Conservation (phyloP, 2,329 filamentous ascomycete species). For the Fusarium citri region DNA sequence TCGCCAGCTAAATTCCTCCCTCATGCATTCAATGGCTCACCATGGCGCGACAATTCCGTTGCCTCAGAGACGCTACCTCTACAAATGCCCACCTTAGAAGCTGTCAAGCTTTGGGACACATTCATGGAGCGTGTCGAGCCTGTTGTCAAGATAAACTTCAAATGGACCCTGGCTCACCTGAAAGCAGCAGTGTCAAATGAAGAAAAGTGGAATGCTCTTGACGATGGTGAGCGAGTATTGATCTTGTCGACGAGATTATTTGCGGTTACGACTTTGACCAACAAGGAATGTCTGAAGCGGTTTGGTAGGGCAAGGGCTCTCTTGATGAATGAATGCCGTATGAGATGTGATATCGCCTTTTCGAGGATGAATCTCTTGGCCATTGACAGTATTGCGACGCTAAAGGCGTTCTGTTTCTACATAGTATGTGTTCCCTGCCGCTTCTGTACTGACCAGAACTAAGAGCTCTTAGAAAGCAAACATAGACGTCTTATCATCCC, state of each 20-base stretch:
- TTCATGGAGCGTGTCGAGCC: constrained; percentile 29
- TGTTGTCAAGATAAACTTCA: constrained; percentile 25
- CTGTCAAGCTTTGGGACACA: background rate
- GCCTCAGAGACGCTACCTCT: background rate
- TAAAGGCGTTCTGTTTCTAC: constrained; percentile 19
- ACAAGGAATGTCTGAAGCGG: background rate
- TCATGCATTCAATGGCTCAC: constrained; percentile 21
- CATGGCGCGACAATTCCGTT: background rate
- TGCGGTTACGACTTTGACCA: background rate
- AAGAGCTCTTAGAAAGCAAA: constrained; percentile 7
- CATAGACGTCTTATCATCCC: background rate
- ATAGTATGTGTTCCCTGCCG: background rate
- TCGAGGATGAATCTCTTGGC: constrained; percentile 5
- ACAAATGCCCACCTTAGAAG: background rate
- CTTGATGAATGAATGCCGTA: background rate
- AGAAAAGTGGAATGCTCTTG: constrained; percentile 3
- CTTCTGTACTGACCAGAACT: rapidly evolving
- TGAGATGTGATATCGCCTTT: constrained; percentile 17
- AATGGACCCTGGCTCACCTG: background rate
- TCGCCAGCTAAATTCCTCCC: constrained; percentile 17
- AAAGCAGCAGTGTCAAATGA: background rate
- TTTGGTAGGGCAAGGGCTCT: background rate
- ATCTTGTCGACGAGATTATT: constrained; percentile 16
- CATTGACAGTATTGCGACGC: background rate
- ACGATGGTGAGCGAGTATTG: background rate